These are phyloP conservation scores for Cryptosporidium ryanae DNA, from an alignment of 169 alveolate species.

Conservation along the genomic window DNA sequence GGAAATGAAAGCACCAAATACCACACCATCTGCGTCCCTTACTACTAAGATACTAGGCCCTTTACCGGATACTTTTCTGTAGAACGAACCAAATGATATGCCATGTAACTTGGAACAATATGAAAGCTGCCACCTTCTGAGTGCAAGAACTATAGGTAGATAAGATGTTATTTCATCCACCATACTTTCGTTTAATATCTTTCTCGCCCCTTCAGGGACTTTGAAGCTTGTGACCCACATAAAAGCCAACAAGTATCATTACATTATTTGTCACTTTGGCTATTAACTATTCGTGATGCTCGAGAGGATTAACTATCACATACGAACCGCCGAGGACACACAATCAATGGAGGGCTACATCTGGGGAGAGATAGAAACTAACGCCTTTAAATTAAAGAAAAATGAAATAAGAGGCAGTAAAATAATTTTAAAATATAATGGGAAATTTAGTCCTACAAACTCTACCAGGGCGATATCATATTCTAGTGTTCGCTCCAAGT, in stretches of 20 bases:
- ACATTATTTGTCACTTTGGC: background rate
- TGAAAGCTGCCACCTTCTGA: conserved; percentile 76
- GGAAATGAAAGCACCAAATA: conserved; percentile 87
- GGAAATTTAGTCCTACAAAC: too few relatives aligned
- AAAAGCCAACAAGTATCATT: background rate
- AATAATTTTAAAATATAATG: background rate
- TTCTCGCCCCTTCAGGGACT: conserved; percentile 69
- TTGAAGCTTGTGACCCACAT: conserved; percentile 75
- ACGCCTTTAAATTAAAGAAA: background rate
- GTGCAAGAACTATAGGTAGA: conserved; percentile 76
- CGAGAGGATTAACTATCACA: background rate
- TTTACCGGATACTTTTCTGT: conserved; percentile 81
- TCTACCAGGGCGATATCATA: too few relatives aligned
- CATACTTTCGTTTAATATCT: conserved; percentile 60
- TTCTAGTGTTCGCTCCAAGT: too few relatives aligned
- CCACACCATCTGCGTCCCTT: conserved; percentile 84
- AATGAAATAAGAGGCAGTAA: conserved; percentile 1
- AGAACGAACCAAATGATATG: conserved; percentile 81
- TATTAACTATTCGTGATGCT: too few relatives aligned
- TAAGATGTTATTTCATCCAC: conserved; percentile 74
- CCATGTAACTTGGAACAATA: conserved; percentile 78
- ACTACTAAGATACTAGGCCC: conserved; percentile 85
- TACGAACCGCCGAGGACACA: conserved; percentile 31
- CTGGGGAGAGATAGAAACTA: background rate
- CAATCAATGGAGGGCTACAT: conserved; percentile 11